Evolutionary conservation across 495 filamentous ascomycete species (phyloP), one percentile per base, ranked within the genome.

Genomic region (Glutinoglossum americanum): DNA sequence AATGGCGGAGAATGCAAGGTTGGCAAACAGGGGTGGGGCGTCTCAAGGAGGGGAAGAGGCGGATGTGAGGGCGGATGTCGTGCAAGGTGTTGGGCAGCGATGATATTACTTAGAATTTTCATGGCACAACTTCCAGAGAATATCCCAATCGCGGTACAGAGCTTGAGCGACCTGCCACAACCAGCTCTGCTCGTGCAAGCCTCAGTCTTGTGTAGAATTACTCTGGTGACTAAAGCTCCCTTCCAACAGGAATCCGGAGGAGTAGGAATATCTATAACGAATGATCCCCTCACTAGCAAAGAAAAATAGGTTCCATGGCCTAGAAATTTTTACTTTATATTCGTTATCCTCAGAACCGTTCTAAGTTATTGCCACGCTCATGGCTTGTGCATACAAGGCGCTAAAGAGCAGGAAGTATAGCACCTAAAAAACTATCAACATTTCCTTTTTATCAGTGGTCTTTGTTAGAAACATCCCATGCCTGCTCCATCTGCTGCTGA

Each of bases 1-100:
- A 39, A 55, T 62, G 15, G 65, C 63, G 1, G 61, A 60, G 25
- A 19, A 53, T 32, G 49, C 49, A 1, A 53, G 23, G 23, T 4
- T 32, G 15, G 49, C 49, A 6, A 17, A 25, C 13, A 53, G 30
- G 28, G 49, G 23, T 17, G 49, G 15, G 28, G 28, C 1, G 1
- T 0, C 5, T 17, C 49, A n/a, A 13, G 23, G 26, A 17, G 49
- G 1, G 49, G 26, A 27, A 28, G 28, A 30, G 49, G 49, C 23
- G 23, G 25, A 28, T 53, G 25, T 13, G 49, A 26, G 5, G 21
- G 47, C 1, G 3, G 47, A 51, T 28, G 26, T 9, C 17, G 49
- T 53, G 49, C 13, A 53, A 17, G 49, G 8, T 32, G 49, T 17
- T 32, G 49, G 49, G 17, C 26, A 53, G 49, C 25, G 23, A 21